phyloP scores from a whole-genome alignment of 192 early-diverging fungal genomes.

The Endogone sp. region DNA sequence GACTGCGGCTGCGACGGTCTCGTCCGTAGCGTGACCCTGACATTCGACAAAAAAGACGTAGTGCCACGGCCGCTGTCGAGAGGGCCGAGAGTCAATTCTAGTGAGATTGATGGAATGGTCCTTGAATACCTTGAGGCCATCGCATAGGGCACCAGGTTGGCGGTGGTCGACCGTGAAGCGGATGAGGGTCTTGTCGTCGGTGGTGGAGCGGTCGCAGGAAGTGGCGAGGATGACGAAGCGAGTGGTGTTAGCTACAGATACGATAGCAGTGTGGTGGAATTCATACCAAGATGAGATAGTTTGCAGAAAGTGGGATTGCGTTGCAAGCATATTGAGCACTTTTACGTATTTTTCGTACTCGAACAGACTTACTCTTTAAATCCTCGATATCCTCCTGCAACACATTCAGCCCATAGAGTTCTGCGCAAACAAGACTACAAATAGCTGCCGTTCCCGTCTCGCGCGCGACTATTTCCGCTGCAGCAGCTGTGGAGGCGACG shows the following conservation, averaged over 20 bases:
- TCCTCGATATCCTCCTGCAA: slow-evolving; percentile 79
- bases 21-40: slow-evolving; percentile 73
- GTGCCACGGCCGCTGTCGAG: slow-evolving; percentile 77
- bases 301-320: too few species aligned
- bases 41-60: slow-evolving; percentile 95
- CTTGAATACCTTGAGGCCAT: slow-evolving; percentile 81
- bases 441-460: slow-evolving; percentile 81
- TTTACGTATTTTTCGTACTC: not conserved
- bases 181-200: slow-evolving; percentile 73
- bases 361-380: slow-evolving; percentile 41
- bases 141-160: slow-evolving; percentile 81
- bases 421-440: slow-evolving; percentile 72
- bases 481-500: slow-evolving; percentile 79
- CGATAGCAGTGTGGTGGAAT: not conserved
- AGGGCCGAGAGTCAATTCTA: slow-evolving; percentile 89
- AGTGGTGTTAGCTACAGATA: slow-evolving; percentile 77
- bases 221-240: slow-evolving; percentile 88
- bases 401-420: slow-evolving; percentile 75
- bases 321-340: not conserved
- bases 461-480: slow-evolving; percentile 79
- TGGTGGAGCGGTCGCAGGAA: slow-evolving; percentile 60
- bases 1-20: slow-evolving; percentile 61
- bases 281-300: too few species aligned
- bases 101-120: slow-evolving; percentile 78
- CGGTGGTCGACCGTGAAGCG: slow-evolving; percentile 91